These are phyloP conservation scores for Penicillium canariense DNA, from an alignment of 495 filamentous ascomycete species.

Conservation along the genomic window DNA sequence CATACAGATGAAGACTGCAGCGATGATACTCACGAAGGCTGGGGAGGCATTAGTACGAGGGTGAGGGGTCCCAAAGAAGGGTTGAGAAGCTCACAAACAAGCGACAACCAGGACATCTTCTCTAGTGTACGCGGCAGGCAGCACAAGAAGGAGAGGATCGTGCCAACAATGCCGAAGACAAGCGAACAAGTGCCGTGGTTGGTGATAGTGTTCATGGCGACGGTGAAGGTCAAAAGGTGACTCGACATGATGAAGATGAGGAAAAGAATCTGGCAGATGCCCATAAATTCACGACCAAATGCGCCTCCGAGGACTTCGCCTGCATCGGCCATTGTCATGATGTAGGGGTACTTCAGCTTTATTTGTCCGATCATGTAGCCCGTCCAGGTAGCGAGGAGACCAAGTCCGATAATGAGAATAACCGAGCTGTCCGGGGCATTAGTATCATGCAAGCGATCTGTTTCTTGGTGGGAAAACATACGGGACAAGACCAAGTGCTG, in stretches of 20 bases:
- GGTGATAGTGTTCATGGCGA: slow-evolving; percentile 70
- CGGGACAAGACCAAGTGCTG: slow-evolving; percentile 61
- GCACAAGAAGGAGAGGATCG: slow-evolving; percentile 60
- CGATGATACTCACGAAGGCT: slow-evolving; percentile 65
- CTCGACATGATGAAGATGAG: slow-evolving; percentile 75
- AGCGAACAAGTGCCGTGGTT: slow-evolving; percentile 67
- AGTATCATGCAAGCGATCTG: neutral
- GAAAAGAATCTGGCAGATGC: slow-evolving; percentile 61
- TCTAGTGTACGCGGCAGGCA: slow-evolving; percentile 67
- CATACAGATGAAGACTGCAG: slow-evolving; percentile 70
- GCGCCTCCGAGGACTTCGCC: slow-evolving; percentile 62
- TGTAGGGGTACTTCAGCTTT: slow-evolving; percentile 68
- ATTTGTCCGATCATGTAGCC: slow-evolving; percentile 77
- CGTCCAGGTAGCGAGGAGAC: slow-evolving; percentile 71
- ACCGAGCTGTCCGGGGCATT: slow-evolving; percentile 45
- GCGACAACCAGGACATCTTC: slow-evolving; percentile 60
- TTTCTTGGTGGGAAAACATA: slow-evolving; percentile 14
- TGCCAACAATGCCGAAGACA: slow-evolving; percentile 64
- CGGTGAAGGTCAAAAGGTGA: slow-evolving; percentile 73
- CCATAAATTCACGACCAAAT: slow-evolving; percentile 63
- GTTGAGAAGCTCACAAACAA: slow-evolving; percentile 53
- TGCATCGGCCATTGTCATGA: slow-evolving; percentile 71
- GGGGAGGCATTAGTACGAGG: slow-evolving; percentile 30
- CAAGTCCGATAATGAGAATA: slow-evolving; percentile 62
- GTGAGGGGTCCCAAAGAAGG: neutral